Evolutionary conservation across 106 monocot genomes (phyloP).

Genomic region (Dioscorea alata): DNA sequence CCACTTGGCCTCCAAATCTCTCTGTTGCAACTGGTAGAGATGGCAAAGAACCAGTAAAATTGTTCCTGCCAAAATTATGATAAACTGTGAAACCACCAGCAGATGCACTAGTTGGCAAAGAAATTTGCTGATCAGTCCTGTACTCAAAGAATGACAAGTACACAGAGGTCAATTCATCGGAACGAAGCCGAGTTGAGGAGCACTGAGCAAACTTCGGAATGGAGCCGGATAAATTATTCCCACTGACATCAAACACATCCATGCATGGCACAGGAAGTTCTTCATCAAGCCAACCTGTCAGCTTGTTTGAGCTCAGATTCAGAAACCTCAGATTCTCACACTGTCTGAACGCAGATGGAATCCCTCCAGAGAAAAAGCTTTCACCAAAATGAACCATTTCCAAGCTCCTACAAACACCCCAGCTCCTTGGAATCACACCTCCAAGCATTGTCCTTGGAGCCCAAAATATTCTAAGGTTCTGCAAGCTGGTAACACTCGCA

Average conservation of each 20-base stretch:
- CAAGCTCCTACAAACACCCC: slow-evolving; percentile 68
- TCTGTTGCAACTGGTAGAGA: slow-evolving; percentile 38
- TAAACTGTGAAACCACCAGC: slow-evolving; percentile 20
- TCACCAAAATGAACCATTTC: slow-evolving; percentile 72
- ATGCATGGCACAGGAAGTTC: slow-evolving; percentile 63
- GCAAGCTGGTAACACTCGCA: slow-evolving; percentile 46
- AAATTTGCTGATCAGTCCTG: slow-evolving; percentile 10
- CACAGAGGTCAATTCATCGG: slow-evolving; percentile 22
- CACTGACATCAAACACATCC: slow-evolving; percentile 76
- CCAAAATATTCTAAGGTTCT: slow-evolving; percentile 75
- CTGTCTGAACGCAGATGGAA: slow-evolving; percentile 30
- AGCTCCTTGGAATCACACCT: slow-evolving; percentile 64
- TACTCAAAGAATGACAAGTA: slow-evolving; percentile 45
- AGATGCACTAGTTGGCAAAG: slow-evolving; percentile 15
- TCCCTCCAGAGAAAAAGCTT: slow-evolving; percentile 51
- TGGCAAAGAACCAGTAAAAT: slow-evolving; percentile 47
- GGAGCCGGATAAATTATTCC: slow-evolving; percentile 54
- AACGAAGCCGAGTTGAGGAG: slow-evolving; percentile 6
- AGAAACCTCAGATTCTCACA: slow-evolving; percentile 72
- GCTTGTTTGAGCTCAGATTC: slow-evolving; percentile 70
- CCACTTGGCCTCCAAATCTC: slow-evolving; percentile 28
- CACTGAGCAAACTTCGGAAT: slow-evolving; percentile 56
- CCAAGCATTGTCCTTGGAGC: slow-evolving; percentile 61
- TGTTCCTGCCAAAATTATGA: slow-evolving; percentile 72
- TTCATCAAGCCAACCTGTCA: slow-evolving; percentile 52